Conservation (phyloP, 805 yeast species). For the Priceomyces carsonii region DNA sequence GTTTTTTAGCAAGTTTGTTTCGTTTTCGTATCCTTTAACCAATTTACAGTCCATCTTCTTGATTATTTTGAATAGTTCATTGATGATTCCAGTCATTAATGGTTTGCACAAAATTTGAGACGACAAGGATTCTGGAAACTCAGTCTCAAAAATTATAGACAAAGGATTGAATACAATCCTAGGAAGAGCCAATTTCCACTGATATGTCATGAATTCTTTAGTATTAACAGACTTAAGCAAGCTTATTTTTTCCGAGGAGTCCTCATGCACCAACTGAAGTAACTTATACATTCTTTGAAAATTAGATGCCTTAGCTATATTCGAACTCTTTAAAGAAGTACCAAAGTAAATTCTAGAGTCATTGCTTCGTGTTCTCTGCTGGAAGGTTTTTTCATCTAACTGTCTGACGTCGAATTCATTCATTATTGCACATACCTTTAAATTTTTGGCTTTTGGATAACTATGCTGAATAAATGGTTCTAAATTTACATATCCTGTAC, state of each 20-base stretch:
- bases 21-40: constrained; percentile 69
- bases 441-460: constrained; percentile 30
- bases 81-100: constrained; percentile 73
- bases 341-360: constrained; percentile 50
- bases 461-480: constrained; percentile 65
- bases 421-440: constrained; percentile 54
- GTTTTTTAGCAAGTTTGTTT: constrained; percentile 53
- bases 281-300: constrained; percentile 27
- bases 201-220: constrained; percentile 65
- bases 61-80: constrained; percentile 71
- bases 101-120: constrained; percentile 83
- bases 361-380: constrained; percentile 35
- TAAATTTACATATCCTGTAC: constrained; percentile 69
- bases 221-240: constrained; percentile 52
- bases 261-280: constrained; percentile 35
- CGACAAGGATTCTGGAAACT: constrained; percentile 57
- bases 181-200: constrained; percentile 85
- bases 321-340: constrained; percentile 14
- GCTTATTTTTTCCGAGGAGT: constrained; percentile 37
- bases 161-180: constrained; percentile 77
- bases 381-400: constrained; percentile 23
- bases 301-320: constrained; percentile 14
- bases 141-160: constrained; percentile 70
- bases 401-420: constrained; percentile 59
- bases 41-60: constrained; percentile 77